Conservation (phyloP, 495 filamentous ascomycete species). For the Aspergillus indologenus region DNA sequence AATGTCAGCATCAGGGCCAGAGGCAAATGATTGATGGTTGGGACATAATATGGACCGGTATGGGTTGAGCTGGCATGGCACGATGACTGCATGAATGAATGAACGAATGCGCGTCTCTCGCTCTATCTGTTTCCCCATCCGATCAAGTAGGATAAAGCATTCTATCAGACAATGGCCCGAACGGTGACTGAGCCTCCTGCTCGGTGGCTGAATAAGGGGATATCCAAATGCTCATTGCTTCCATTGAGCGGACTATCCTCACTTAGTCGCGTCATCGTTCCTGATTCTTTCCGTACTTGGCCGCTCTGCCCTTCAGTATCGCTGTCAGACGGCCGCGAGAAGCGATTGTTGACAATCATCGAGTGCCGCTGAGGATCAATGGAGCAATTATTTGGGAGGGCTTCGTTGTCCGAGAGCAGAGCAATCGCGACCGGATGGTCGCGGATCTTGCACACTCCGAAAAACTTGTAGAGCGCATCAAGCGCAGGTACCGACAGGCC, state of each 20-base stretch:
- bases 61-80: background rate
- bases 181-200: slow-evolving; percentile 1
- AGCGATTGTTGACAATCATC: slow-evolving; percentile 53
- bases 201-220: background rate
- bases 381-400: slow-evolving; percentile 50
- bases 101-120: background rate
- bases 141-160: background rate
- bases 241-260: slow-evolving; percentile 6
- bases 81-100: slow-evolving; percentile 14
- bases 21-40: background rate
- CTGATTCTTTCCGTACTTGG: slow-evolving; percentile 7
- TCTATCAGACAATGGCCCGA: slow-evolving; percentile 11
- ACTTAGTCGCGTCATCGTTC: slow-evolving; percentile 7
- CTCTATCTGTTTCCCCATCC: slow-evolving; percentile 2
- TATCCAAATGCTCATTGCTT: background rate
- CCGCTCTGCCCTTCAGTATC: slow-evolving; percentile 12
- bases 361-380: slow-evolving; percentile 44
- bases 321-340: slow-evolving; percentile 38
- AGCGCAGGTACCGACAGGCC: slow-evolving; percentile 55
- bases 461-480: slow-evolving; percentile 43
- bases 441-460: slow-evolving; percentile 43
- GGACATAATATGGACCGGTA: background rate
- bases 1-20: background rate
- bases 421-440: slow-evolving; percentile 52
- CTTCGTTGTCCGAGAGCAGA: slow-evolving; percentile 47